Evolutionary conservation across 306 rosid genomes (phyloP), one percentile per base, ranked within the genome.

Genomic region (Alnus glutinosa): DNA sequence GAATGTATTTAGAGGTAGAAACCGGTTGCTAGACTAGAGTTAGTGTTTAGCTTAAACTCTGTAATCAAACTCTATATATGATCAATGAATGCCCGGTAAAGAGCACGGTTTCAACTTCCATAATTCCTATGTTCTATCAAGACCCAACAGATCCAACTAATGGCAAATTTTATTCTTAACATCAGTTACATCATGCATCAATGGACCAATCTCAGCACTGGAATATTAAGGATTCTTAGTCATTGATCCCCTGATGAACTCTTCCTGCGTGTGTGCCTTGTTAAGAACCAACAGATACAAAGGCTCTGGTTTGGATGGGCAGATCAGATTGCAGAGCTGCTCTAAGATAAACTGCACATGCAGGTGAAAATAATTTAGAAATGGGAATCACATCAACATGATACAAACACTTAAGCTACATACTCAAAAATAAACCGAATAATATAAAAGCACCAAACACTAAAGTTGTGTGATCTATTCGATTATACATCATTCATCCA

Each of bases 231-330:
- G 99, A 88, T 91, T 96, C 80, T 96, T 96, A 19, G 97, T 96
- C 99, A 96, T 96, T 77, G 99, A 93, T 46, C 99, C 99, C 87
- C 99, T 90, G 80, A 96, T 96, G 81, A 91, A 96, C 87, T 96
- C 99, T 87, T 96, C 99, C 81, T 96, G 99, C 7, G 97, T 91
- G 83, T 89, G 99, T 49, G 99, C 98, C 91, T 96, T 96, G 89
- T 93, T 96, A 55, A 93, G 92, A 86, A 93, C 92, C 89, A 96
- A 84, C 30, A 89, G 86, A 83, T 96, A 93, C 52, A 87, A 90
- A 55, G 99, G 97, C 87, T 96, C 99, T n/a, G 92, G 98, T 84
- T 95, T 96, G 54, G 98, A 88, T 55, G 99, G 99, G 86, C 96
- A 91, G 79, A 96, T 91, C 81, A 96, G 89, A 89, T 96, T 93